Evolutionary conservation across 2,329 filamentous ascomycete genomes (phyloP).

Genomic region (Hymenotorrendiella dingleyae): DNA sequence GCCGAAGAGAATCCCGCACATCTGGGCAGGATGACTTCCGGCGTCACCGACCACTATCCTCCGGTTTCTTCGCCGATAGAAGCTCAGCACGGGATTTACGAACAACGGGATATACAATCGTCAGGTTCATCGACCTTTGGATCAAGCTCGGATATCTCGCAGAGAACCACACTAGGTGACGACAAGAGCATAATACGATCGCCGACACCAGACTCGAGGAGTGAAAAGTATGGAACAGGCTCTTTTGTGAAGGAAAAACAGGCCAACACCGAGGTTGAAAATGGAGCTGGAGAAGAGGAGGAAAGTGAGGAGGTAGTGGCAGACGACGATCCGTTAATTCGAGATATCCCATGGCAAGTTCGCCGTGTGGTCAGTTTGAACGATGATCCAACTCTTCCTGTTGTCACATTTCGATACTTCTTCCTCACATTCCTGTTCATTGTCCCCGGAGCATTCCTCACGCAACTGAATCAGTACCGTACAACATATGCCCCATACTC

Average conservation of each 20-base stretch:
- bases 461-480: conserved; percentile 49
- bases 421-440: conserved; percentile 49
- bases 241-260: conserved; percentile 2
- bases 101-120: conserved; percentile 1
- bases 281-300: conserved; percentile 3
- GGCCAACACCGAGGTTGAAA: background rate
- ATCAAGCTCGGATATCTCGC: conserved; percentile 3
- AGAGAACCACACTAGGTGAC: background rate
- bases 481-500: conserved; percentile 50
- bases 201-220: conserved; percentile 4
- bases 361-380: conserved; percentile 51
- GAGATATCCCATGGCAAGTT: conserved; percentile 48
- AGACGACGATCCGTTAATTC: conserved; percentile 45
- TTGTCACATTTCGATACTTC: conserved; percentile 56
- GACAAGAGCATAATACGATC: conserved; percentile 2
- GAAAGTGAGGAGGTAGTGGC: conserved; percentile 7
- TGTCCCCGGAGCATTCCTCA: conserved; percentile 50
- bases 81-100: background rate
- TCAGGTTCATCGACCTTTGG: conserved; percentile 4
- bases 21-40: too few species aligned
- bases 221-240: background rate
- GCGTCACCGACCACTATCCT: too few species aligned
- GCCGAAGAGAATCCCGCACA: too few species aligned
- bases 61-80: too few species aligned
- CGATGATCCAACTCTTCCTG: conserved; percentile 49